Evolutionary conservation across 1,284 basidiomycete genomes (phyloP).

Genomic region (Takashimella koratensis): DNA sequence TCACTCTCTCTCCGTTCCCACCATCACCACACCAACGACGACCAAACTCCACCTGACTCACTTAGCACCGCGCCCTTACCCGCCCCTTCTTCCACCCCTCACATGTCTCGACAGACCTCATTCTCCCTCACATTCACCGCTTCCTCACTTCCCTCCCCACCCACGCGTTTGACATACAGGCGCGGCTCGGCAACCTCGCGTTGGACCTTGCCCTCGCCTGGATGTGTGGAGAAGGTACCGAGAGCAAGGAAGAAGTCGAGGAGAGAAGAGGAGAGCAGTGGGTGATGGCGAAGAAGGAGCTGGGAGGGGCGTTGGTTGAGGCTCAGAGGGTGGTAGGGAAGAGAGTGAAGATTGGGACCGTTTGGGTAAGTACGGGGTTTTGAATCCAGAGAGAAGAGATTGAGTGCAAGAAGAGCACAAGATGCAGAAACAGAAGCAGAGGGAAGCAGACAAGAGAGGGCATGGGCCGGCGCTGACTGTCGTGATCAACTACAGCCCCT

Average conservation of each 20-base stretch:
- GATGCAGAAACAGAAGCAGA: no score
- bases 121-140: slow-evolving; percentile 10
- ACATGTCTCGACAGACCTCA: slow-evolving; percentile 15
- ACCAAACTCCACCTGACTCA: no score
- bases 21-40: neutral
- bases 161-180: slow-evolving; percentile 30
- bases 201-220: slow-evolving; percentile 32
- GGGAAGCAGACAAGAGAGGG: no score
- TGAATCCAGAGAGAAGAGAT: neutral
- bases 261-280: slow-evolving; percentile 6
- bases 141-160: slow-evolving; percentile 16
- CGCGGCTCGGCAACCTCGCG: slow-evolving; percentile 21
- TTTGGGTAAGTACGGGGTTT: slow-evolving; percentile 30
- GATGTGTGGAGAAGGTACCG: slow-evolving; percentile 28
- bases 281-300: slow-evolving; percentile 12
- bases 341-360: slow-evolving; percentile 37
- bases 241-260: neutral
- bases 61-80: slow-evolving; percentile 40
- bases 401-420: neutral
- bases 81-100: slow-evolving; percentile 45
- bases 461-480: no score
- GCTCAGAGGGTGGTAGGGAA: slow-evolving; percentile 30
- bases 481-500: no score
- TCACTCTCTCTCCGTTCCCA: no score
- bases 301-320: slow-evolving; percentile 26